Percentiles rank a stretch among this genome's conserved stretches.
These are phyloP conservation scores for Fusarium camptoceras DNA, from an alignment of 2,329 filamentous ascomycete species.

Conservation along the genomic window DNA sequence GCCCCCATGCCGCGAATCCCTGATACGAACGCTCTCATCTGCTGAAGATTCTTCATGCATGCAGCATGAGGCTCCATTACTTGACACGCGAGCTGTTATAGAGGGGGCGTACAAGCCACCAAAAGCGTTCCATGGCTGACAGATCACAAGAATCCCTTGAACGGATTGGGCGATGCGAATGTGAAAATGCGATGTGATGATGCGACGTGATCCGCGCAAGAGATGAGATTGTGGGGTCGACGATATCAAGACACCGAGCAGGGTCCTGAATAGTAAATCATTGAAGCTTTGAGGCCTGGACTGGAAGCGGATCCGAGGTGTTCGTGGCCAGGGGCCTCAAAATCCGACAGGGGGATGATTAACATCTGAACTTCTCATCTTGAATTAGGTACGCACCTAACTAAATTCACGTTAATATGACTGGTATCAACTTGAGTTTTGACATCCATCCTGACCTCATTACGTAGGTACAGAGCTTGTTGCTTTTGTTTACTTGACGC, in stretches of 20 bases:
- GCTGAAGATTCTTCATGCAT: slow-evolving; percentile 5
- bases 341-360: slow-evolving; percentile 11
- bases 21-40: slow-evolving; percentile 23
- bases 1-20: slow-evolving; percentile 24
- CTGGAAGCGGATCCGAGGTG: slow-evolving; percentile 43
- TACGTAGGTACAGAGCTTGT: neutral
- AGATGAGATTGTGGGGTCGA: slow-evolving; percentile 40
- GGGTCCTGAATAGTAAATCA: slow-evolving; percentile 29
- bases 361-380: neutral
- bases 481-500: slow-evolving; percentile 2
- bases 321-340: slow-evolving; percentile 42
- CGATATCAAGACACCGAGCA: slow-evolving; percentile 11
- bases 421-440: neutral
- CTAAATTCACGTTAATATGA: neutral
- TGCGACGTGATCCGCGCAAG: slow-evolving; percentile 23
- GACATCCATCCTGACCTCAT: slow-evolving; percentile 16
- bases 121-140: slow-evolving; percentile 15
- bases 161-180: neutral
- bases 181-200: slow-evolving; percentile 11
- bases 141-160: neutral
- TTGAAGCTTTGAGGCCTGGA: slow-evolving; percentile 32
- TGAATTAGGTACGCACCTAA: neutral
- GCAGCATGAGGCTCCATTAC: slow-evolving; percentile 2
- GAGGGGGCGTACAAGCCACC: slow-evolving; percentile 25
- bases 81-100: slow-evolving; percentile 11